A percentile compares a stretch with the other conserved stretches of the same genome.
Conservation (phyloP, 371 early-diverging fungal genomes). For the Gilbertella persicaria region DNA sequence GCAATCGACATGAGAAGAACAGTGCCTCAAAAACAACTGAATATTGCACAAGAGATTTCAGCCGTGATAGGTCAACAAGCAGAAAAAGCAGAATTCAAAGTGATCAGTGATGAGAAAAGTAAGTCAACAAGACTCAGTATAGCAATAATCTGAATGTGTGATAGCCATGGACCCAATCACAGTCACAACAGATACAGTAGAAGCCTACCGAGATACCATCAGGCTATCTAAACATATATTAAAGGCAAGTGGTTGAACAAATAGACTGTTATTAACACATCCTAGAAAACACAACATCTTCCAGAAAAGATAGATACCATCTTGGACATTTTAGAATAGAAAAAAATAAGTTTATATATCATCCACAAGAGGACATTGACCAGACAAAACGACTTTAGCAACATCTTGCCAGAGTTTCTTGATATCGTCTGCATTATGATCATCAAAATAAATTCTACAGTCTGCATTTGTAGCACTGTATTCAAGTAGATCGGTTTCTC, state of each 20-base stretch:
- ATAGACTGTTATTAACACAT: not conserved
- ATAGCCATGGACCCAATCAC: not conserved
- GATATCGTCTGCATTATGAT: constrained; percentile 45
- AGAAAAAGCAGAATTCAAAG: not conserved
- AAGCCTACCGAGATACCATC: not conserved
- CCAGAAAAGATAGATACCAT: not conserved
- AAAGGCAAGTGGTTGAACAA: not conserved
- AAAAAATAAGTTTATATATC: no score
- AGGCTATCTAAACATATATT: not conserved
- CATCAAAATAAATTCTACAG: constrained; percentile 47
- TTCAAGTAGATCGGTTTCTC: constrained; percentile 40
- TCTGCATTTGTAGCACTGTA: constrained; percentile 53
- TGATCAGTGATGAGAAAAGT: not conserved
- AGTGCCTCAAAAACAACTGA: not conserved
- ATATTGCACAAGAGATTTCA: not conserved
- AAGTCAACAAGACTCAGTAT: not conserved
- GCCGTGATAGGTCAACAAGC: not conserved
- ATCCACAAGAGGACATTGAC: constrained; percentile 38
- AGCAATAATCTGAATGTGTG: not conserved
- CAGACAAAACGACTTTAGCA: constrained; percentile 33
- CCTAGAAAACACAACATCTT: not conserved
- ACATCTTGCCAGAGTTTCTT: constrained; percentile 47
- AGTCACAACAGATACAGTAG: not conserved
- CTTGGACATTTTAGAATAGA: not conserved
- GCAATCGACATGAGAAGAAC: not conserved